phyloP scores from a whole-genome alignment of 345 rosid genomes.

The Salix arbutifolia region DNA sequence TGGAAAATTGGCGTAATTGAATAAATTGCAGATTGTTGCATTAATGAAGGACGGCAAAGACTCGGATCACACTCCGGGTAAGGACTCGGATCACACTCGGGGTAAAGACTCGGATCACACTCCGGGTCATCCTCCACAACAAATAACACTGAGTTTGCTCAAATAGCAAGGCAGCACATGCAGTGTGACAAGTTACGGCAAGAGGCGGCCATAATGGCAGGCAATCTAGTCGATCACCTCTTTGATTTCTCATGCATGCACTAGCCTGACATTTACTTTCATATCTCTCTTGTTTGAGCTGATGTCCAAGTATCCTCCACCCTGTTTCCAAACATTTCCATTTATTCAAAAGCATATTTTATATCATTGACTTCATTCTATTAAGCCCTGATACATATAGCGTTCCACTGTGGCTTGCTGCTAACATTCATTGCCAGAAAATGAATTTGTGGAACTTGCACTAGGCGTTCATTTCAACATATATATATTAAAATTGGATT shows the following conservation, averaged over 20 bases:
- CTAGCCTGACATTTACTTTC: not conserved
- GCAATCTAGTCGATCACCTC: not conserved
- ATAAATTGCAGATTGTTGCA: constrained; percentile 20
- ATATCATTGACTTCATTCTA: not conserved
- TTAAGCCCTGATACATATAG: too few species aligned
- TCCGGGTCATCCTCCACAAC: not conserved
- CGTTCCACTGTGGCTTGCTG: not conserved
- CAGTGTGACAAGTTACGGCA: not conserved
- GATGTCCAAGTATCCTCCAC: not conserved
- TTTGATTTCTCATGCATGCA: not conserved
- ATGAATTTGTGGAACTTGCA: not conserved
- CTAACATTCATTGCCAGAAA: not conserved
- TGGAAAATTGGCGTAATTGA: not conserved
- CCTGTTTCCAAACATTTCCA: not conserved
- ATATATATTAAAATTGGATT: not conserved
- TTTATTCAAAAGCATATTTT: not conserved
- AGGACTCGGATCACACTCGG: not conserved
- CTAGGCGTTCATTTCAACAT: not conserved
- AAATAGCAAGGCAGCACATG: not conserved
- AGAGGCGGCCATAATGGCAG: not conserved
- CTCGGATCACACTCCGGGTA: not conserved
- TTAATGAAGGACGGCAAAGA: not conserved
- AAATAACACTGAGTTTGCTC: constrained; percentile 17
- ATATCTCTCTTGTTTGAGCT: not conserved
- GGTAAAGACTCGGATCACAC: too few species aligned